phyloP scores from a whole-genome alignment of 805 yeast genomes.

The Saturnispora sekii region DNA sequence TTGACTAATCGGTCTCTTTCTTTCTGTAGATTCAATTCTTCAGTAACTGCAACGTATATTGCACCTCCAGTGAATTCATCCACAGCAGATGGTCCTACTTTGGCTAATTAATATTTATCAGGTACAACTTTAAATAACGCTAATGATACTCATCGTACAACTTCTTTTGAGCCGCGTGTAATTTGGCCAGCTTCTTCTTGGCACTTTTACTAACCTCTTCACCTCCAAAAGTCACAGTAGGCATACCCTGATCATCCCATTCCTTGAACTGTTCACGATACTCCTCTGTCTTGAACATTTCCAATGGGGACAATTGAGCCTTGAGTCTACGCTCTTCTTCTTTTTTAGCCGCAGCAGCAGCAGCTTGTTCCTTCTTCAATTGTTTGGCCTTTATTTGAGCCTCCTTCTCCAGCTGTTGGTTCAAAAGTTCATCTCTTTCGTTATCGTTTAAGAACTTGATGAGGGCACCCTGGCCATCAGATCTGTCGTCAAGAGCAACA shows the following conservation, averaged over 20 bases:
- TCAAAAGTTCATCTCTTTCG: slow-evolving; percentile 58
- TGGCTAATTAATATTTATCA: neutral
- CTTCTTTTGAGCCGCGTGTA: slow-evolving; percentile 71
- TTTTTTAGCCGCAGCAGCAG: slow-evolving; percentile 50
- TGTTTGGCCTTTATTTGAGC: slow-evolving; percentile 30
- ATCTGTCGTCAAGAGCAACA: slow-evolving; percentile 81
- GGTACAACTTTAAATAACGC: neutral
- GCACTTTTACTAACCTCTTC: slow-evolving; percentile 80
- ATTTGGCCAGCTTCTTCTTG: slow-evolving; percentile 72
- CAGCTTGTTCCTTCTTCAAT: slow-evolving; percentile 46
- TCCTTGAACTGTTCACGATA: slow-evolving; percentile 37
- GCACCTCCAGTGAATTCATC: no score
- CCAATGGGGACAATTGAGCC: slow-evolving; percentile 59
- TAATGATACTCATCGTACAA: slow-evolving; percentile 57
- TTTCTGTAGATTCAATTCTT: no score
- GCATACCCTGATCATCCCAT: slow-evolving; percentile 84
- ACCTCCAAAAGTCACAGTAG: slow-evolving; percentile 66
- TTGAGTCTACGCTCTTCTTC: slow-evolving; percentile 55
- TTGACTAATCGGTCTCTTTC: no score
- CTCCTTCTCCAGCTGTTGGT: slow-evolving; percentile 51
- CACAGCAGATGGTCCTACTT: neutral
- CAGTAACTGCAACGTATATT: no score
- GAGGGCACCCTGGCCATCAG: slow-evolving; percentile 66
- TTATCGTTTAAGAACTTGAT: slow-evolving; percentile 66
- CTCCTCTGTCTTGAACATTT: slow-evolving; percentile 56